Evolutionary conservation across 2,329 filamentous ascomycete genomes (phyloP), one percentile per base, ranked within the genome.

Genomic region (Aspergillus ochraceoroseus): DNA sequence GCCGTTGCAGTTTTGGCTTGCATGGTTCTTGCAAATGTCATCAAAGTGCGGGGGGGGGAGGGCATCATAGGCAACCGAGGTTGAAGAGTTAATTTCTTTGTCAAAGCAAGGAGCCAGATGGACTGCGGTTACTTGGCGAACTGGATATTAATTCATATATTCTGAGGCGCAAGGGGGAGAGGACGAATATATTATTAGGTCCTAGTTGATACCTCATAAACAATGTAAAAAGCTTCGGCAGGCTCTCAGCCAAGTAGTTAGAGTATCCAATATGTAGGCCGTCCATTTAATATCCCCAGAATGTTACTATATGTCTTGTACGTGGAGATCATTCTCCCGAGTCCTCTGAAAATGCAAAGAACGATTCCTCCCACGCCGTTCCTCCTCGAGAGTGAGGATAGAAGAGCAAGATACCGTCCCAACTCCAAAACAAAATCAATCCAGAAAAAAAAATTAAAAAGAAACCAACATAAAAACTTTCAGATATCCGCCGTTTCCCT

Each of bases 281-380:
- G 11, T 31, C n/a, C 26, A 12, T 37, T 2, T 4, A 5, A 34
- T 17, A 31, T 13, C 31, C 20, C 14, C 19, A 30, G 31, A 12
- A 43, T 22, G 29, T 25, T 29, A 33, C 15, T 43, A 20, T 38
- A 43, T 27, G 7, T 33, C 28, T 9, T 43, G 40, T 26, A 22
- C 20, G 5, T 22, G 20, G 20, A 22, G 20, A 22, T 22, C 9
- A 5, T 23, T 35, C 36, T 37, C 38, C 46, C 42, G 18, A 44
- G 37, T 43, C 43, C 48, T 37, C 43, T 43, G 43, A 39, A 51
- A 54, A 54, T 54, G 52, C 50, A 51, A 52, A 19, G 18, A 51
- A 30, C 41, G 15, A 44, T 41, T 13, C 50, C 48, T 34, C 52
- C 52, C 46, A 39, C 31, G 31, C 48, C 42, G 28, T 37, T 32